phyloP scores from a whole-genome alignment of 2,329 filamentous ascomycete species.

The Phialocephala sp. region DNA sequence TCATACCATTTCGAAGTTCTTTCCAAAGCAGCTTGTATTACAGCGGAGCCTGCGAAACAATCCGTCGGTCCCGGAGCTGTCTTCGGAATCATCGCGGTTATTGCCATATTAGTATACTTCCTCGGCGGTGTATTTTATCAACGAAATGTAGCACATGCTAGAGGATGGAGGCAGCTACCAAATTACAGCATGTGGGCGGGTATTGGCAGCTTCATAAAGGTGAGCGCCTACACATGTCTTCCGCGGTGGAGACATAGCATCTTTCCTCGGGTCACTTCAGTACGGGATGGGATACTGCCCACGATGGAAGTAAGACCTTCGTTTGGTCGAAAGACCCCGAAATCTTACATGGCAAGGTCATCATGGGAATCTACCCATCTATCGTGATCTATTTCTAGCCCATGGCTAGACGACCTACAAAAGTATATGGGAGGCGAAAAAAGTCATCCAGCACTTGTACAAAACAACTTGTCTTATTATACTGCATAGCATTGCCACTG shows the following conservation, averaged over 20 bases:
- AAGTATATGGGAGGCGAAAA: conserved; percentile 6
- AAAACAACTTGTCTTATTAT: conserved; percentile 16
- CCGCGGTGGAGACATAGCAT: conserved; percentile 35
- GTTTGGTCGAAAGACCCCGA: conserved; percentile 29
- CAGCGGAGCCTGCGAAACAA: conserved; percentile 72
- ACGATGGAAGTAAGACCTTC: conserved; percentile 41
- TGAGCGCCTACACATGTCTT: conserved; percentile 51
- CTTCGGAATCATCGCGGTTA: conserved; percentile 83
- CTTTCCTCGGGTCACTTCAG: conserved; percentile 40
- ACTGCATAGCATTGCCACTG: conserved; percentile 21
- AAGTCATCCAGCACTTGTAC: conserved; percentile 20
- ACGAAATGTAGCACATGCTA: conserved; percentile 88
- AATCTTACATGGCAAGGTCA: conserved; percentile 34
- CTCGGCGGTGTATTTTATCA: conserved; percentile 95
- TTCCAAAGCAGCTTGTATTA: conserved; percentile 79
- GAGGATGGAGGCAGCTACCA: conserved; percentile 93
- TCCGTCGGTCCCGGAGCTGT: conserved; percentile 74
- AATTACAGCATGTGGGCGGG: conserved; percentile 94
- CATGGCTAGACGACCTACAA: conserved; percentile 23
- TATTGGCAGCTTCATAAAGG: conserved; percentile 82
- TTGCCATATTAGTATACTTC: conserved; percentile 84
- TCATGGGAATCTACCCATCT: conserved; percentile 39
- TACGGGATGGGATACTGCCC: conserved; percentile 42
- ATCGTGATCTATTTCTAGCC: conserved; percentile 30
- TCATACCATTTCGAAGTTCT: conserved; percentile 95